phyloP scores from a whole-genome alignment of 2,329 filamentous ascomycete genomes.

The Alternaria sp. region DNA sequence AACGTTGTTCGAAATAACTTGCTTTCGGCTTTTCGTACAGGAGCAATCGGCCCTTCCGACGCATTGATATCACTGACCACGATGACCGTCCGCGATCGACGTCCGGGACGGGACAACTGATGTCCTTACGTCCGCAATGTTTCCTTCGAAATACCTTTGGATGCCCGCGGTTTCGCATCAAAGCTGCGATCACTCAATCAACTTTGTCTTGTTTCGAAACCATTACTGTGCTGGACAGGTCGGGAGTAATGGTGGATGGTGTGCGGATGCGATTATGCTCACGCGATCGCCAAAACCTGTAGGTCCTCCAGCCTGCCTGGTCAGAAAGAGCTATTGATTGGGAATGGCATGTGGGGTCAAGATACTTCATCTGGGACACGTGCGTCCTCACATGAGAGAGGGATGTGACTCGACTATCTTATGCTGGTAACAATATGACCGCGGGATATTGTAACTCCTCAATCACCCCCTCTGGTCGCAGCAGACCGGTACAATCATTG shows the following conservation, averaged over 20 bases:
- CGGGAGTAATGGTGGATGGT: background rate
- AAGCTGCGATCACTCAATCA: background rate
- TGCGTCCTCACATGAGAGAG: background rate
- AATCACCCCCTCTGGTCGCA: background rate
- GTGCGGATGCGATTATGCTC: background rate
- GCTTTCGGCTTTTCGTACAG: constrained; percentile 1
- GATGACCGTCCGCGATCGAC: constrained; percentile 3
- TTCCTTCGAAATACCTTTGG: background rate
- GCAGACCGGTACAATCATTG: background rate
- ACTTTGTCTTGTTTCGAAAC: background rate
- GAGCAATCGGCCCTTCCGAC: background rate
- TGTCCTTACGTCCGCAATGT: background rate
- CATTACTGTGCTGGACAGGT: background rate
- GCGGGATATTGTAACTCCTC: background rate
- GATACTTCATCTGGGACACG: background rate
- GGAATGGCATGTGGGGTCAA: background rate
- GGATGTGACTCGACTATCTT: background rate
- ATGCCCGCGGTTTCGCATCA: background rate
- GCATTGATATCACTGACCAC: background rate
- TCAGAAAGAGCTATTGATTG: background rate
- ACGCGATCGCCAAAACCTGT: background rate
- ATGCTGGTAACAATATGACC: background rate
- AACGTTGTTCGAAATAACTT: background rate
- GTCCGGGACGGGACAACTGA: background rate
- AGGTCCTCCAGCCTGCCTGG: background rate